These are phyloP conservation scores for Magnusiomyces starmeri DNA, from an alignment of 1,139 yeast species.

Conservation along the genomic window DNA sequence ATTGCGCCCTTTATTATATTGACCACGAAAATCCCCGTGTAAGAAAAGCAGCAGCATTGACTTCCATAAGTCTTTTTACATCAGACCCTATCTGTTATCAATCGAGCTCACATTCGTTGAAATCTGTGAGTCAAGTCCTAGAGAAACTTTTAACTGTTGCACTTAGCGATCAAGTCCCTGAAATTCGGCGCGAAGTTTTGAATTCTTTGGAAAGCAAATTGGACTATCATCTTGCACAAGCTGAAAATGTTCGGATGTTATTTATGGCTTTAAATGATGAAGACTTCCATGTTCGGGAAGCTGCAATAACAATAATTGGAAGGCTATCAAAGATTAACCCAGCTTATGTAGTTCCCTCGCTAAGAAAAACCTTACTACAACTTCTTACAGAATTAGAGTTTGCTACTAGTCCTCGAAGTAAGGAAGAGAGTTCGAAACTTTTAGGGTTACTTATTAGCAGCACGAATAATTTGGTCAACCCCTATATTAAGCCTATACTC, in stretches of 20 bases:
- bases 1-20: slow-evolving; percentile 71
- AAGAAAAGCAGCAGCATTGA: slow-evolving; percentile 75
- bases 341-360: slow-evolving; percentile 89
- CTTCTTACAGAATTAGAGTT: slow-evolving; percentile 77
- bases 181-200: slow-evolving; percentile 73
- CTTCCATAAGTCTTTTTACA: slow-evolving; percentile 72
- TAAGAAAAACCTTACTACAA: slow-evolving; percentile 80
- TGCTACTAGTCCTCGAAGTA: slow-evolving; percentile 64
- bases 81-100: slow-evolving; percentile 81
- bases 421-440: slow-evolving; percentile 80
- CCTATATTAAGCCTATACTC: slow-evolving; percentile 84
- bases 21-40: slow-evolving; percentile 76
- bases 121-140: slow-evolving; percentile 78
- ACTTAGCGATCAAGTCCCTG: slow-evolving; percentile 85
- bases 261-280: slow-evolving; percentile 93
- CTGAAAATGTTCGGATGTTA: slow-evolving; percentile 75
- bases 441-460: slow-evolving; percentile 67
- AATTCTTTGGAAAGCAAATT: slow-evolving; percentile 64
- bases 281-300: slow-evolving; percentile 70
- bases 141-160: slow-evolving; percentile 75
- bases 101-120: slow-evolving; percentile 74
- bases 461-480: slow-evolving; percentile 73
- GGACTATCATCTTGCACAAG: slow-evolving; percentile 91
- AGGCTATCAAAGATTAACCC: slow-evolving; percentile 82
- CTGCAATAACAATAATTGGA: slow-evolving; percentile 76